Conservation (phyloP, 768 basidiomycete genomes). For the Leccinum disarticulatum region DNA sequence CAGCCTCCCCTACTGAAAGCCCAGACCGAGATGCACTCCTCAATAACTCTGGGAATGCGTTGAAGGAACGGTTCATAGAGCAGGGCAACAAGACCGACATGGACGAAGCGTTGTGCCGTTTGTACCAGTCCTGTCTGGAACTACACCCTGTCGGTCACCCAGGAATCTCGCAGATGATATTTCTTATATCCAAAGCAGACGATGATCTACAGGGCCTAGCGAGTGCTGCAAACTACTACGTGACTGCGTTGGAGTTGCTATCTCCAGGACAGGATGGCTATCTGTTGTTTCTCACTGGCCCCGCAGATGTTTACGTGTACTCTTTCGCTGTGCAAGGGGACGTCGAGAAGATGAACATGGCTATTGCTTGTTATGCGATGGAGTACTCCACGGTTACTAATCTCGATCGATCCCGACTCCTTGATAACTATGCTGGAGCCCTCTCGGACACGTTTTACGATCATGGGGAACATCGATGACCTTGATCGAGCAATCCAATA, state of each 20-base stretch:
- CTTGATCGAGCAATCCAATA: slow-evolving; percentile 25
- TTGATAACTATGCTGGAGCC: slow-evolving; percentile 20
- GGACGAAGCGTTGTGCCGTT: slow-evolving; percentile 15
- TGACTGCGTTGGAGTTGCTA: slow-evolving; percentile 17
- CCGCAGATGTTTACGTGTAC: slow-evolving; percentile 8
- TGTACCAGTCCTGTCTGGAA: slow-evolving; percentile 18
- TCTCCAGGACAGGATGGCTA: slow-evolving; percentile 17
- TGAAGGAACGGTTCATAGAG: slow-evolving; percentile 17
- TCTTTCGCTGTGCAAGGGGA: slow-evolving; percentile 18
- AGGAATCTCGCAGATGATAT: slow-evolving; percentile 24
- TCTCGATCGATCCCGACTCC: slow-evolving; percentile 17
- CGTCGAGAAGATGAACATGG: slow-evolving; percentile 17
- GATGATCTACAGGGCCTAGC: slow-evolving; percentile 28
- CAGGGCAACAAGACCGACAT: slow-evolving; percentile 18
- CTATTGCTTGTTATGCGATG: slow-evolving; percentile 21
- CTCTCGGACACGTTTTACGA: slow-evolving; percentile 19
- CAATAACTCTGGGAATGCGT: slow-evolving; percentile 21
- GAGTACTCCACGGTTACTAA: slow-evolving; percentile 13
- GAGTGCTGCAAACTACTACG: slow-evolving; percentile 7
- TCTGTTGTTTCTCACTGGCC: slow-evolving; percentile 8
- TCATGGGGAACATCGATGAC: slow-evolving; percentile 17
- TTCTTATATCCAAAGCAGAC: slow-evolving; percentile 23
- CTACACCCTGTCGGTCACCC: slow-evolving; percentile 24
- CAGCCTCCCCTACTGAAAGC: slow-evolving; percentile 3
- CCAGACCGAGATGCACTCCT: slow-evolving; percentile 20